Evolutionary conservation across 129 eudicot species (phyloP).

Genomic region (Tanacetum coccineum): DNA sequence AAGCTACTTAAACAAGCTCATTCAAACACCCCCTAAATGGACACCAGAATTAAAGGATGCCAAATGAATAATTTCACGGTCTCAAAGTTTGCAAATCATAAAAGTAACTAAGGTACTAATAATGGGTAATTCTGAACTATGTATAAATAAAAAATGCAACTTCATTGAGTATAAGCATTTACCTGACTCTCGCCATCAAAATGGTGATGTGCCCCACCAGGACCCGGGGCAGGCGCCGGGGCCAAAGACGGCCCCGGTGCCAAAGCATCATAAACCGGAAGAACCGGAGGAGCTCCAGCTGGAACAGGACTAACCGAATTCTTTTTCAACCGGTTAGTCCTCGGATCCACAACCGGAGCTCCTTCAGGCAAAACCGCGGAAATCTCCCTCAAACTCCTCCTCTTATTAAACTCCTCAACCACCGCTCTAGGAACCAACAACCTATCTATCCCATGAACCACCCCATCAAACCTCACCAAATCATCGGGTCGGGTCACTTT

Average conservation of each 20-base stretch:
- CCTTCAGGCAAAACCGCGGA: slow-evolving; percentile 85
- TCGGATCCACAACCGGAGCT: slow-evolving; percentile 86
- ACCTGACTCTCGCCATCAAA: slow-evolving; percentile 73
- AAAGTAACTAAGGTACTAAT: no score
- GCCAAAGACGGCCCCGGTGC: slow-evolving; percentile 90
- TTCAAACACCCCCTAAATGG: background rate
- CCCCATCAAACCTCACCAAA: slow-evolving; percentile 63
- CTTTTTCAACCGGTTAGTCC: slow-evolving; percentile 47
- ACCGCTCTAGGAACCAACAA: slow-evolving; percentile 66
- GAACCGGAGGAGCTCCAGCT: slow-evolving; percentile 63
- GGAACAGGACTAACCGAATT: slow-evolving; percentile 43
- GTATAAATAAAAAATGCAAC: background rate
- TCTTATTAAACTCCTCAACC: slow-evolving; percentile 58
- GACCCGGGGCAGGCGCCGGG: slow-evolving; percentile 97
- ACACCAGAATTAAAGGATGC: no score
- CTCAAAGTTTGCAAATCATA: no score
- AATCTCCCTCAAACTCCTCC: slow-evolving; percentile 66
- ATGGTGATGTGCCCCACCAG: slow-evolving; percentile 74
- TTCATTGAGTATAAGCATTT: background rate
- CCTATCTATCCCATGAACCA: slow-evolving; percentile 83
- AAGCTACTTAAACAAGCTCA: background rate
- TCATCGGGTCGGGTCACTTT: slow-evolving; percentile 56
- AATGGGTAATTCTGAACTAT: no score
- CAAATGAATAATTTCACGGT: no score
- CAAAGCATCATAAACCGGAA: slow-evolving; percentile 65